Base-by-base conservation (phyloP, 164 flowering plant genomes). In the Sextonia rubra region DNA sequence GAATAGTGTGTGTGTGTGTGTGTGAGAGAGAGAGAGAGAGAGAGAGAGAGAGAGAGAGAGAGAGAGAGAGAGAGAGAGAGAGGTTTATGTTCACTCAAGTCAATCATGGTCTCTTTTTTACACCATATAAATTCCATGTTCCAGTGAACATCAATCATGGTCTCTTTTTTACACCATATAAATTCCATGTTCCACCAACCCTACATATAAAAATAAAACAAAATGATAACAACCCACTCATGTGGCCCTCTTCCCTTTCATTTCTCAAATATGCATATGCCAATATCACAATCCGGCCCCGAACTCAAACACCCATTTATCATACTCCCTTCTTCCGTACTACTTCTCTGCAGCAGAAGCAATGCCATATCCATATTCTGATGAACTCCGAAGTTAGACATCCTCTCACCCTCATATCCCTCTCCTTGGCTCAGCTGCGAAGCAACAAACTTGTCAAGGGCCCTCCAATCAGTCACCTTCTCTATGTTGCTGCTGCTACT, bases 401-500 rank as follows among this genome's bases (percentile, higher is more conserved):
- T 68, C 52, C 81, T 83, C 52, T 68, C 83, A 47, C 60, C 74
- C 12, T 52, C 84, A 73, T 62, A 78, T 67, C 80, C 71, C 30
- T 86, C 86, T 71, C 82, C 92, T 23, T 93, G 97, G 69, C 98
- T 91, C 85, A 91, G 64, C 74, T 94, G 98, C 14, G 98, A 91
- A 17, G 99, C 99, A 24, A 92, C 97, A 81, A 94, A 89, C 87
- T 85, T 91, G 78, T 94, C 99, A 12, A 94, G 86, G 12, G 85
- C 89, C 71, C 97, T 90, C 99, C 99, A 94, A 73, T 91, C 97
- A 2, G 91, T 87, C 78, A 90, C 91, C 72, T 85, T 85, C 74
- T 82, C 79, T 14, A 22, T 71, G 64, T 65, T 73, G 22, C 70
- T 37, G 44, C 44, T 37, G 2, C 44, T 37, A 37, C 70, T 74